Conservation (phyloP, 176 grass and related monocot species). For the Saccharum spontaneum region DNA sequence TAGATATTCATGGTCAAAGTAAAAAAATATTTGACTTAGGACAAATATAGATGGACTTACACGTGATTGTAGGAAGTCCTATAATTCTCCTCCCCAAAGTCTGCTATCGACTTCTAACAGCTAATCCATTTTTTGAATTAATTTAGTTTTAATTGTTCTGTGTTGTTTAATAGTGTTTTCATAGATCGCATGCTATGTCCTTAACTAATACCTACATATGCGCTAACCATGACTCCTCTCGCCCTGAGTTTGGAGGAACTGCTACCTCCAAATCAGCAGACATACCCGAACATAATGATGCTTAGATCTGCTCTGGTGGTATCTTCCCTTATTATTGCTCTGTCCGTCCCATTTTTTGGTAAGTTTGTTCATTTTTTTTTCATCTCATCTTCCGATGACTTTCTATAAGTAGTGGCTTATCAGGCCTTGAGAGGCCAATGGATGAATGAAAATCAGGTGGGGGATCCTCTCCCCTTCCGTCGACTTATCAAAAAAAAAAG, state of each 20-base stretch:
- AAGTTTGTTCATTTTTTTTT: slow-evolving; percentile 23
- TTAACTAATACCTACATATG: slow-evolving; percentile 77
- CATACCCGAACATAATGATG: slow-evolving; percentile 66
- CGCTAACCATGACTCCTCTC: slow-evolving; percentile 74
- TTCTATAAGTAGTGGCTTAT: neutral
- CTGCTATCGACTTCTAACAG: neutral
- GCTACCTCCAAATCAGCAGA: slow-evolving; percentile 57
- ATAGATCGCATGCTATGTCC: slow-evolving; percentile 14
- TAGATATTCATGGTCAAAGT: neutral
- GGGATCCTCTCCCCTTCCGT: no score
- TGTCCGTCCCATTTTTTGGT: slow-evolving; percentile 90
- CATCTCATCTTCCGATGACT: neutral
- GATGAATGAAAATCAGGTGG: no score
- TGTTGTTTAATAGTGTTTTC: neutral
- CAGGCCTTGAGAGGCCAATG: no score
- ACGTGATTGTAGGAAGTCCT: neutral
- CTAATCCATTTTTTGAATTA: neutral
- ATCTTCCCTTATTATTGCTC: slow-evolving; percentile 71
- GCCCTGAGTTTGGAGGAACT: slow-evolving; percentile 93
- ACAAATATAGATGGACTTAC: neutral
- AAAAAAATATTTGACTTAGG: neutral
- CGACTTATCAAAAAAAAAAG: no score
- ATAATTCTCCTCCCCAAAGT: neutral
- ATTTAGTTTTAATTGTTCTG: neutral
- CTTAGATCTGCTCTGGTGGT: slow-evolving; percentile 72